Evolutionary conservation across 1,284 basidiomycete genomes (phyloP).

Genomic region (Ustilago cynodontis): DNA sequence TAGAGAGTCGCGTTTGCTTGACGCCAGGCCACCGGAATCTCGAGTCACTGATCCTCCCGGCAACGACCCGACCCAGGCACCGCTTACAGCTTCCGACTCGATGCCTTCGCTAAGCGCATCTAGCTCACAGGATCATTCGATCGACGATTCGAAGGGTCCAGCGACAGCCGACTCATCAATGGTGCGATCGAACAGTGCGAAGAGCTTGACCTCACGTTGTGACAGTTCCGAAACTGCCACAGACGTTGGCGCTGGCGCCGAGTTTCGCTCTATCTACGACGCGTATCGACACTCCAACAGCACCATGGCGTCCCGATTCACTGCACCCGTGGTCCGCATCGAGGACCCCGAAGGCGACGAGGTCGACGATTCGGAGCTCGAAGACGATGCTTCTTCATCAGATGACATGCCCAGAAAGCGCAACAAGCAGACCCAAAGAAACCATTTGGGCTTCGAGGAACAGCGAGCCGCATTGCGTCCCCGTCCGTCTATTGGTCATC

Average conservation of each 20-base stretch:
- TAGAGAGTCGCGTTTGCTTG: conserved; percentile 5
- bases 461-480: conserved; percentile 40
- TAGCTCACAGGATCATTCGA: conserved; percentile 28
- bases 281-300: conserved; percentile 28
- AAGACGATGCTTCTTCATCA: conserved; percentile 8
- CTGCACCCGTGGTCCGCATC: conserved; percentile 36
- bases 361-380: conserved; percentile 30
- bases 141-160: conserved; percentile 20
- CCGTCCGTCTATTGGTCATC: conserved; percentile 2
- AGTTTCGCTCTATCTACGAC: conserved; percentile 36
- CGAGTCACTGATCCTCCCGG: neutral
- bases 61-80: neutral
- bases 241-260: conserved; percentile 7
- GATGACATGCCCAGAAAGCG: conserved; percentile 43
- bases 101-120: conserved; percentile 32
- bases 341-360: conserved; percentile 42
- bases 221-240: conserved; percentile 6
- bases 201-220: neutral
- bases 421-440: conserved; percentile 32
- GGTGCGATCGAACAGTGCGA: conserved; percentile 13
- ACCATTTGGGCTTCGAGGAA: conserved; percentile 43
- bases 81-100: conserved; percentile 19
- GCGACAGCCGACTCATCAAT: conserved; percentile 27
- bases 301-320: conserved; percentile 32
- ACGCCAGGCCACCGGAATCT: neutral